Evolutionary conservation across 2,329 filamentous ascomycete genomes (phyloP).

Genomic region (Elsinoe fawcettii): DNA sequence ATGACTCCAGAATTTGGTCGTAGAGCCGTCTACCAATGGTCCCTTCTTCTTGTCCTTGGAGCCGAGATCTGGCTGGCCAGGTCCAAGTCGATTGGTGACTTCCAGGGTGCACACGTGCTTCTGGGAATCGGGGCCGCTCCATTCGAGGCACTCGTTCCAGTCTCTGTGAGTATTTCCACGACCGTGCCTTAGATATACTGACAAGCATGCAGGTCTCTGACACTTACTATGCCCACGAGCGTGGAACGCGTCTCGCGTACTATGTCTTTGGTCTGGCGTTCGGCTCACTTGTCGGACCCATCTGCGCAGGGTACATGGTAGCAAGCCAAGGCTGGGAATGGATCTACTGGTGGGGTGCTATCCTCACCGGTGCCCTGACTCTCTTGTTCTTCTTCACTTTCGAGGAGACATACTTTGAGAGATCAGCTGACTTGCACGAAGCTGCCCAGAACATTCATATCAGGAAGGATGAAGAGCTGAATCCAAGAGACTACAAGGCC

Average conservation of each 20-base stretch:
- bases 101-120: conserved; percentile 16
- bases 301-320: conserved; percentile 36
- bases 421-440: conserved; percentile 12
- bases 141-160: conserved; percentile 17
- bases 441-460: neutral
- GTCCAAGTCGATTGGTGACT: conserved; percentile 18
- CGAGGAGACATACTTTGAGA: conserved; percentile 28
- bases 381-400: conserved; percentile 30
- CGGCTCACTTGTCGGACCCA: conserved; percentile 33
- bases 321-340: conserved; percentile 30
- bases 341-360: conserved; percentile 31
- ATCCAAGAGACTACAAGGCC: neutral
- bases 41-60: conserved; percentile 12
- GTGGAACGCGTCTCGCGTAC: conserved; percentile 13
- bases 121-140: conserved; percentile 17
- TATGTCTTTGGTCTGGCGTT: conserved; percentile 24
- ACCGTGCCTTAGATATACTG: neutral
- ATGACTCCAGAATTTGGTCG: conserved; percentile 17
- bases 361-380: conserved; percentile 26
- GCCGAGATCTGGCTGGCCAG: conserved; percentile 18
- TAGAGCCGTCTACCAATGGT: conserved; percentile 17
- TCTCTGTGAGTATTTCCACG: conserved; percentile 4
- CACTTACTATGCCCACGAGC: conserved; percentile 17
- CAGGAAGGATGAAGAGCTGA: neutral
- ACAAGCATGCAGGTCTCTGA: conserved; percentile 10